Conservation (phyloP, 2,329 filamentous ascomycete species). For the Paecilomyces niveus region DNA sequence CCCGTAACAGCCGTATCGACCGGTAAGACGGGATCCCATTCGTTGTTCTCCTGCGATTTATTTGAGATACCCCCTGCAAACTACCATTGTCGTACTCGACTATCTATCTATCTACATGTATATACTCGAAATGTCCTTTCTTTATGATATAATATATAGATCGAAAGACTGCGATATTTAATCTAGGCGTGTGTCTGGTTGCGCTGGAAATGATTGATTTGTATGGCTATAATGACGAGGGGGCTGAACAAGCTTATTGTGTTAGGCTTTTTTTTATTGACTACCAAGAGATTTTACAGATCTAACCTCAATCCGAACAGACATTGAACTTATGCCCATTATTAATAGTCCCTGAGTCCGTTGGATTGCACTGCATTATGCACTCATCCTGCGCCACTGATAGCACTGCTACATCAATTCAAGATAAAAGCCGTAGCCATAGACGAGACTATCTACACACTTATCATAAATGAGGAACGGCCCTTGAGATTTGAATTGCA, state of each 20-base stretch:
- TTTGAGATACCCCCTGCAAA: constrained; percentile 33
- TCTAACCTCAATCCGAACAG: no score
- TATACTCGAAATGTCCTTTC: constrained; percentile 17
- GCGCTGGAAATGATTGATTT: not conserved
- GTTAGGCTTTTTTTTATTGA: no score
- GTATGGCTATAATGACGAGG: not conserved
- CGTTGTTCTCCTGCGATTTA: not conserved
- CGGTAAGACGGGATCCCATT: not conserved
- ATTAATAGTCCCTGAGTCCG: not conserved
- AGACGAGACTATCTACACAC: not conserved
- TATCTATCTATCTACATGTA: constrained; percentile 20
- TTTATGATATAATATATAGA: constrained; percentile 14
- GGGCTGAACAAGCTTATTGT: no score
- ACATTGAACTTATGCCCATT: not conserved
- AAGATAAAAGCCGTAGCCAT: not conserved
- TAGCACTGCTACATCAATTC: no score
- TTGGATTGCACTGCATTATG: not conserved
- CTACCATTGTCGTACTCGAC: constrained; percentile 23
- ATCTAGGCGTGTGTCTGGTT: not conserved
- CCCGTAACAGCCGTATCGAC: not conserved
- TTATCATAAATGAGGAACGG: not conserved
- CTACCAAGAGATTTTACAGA: no score
- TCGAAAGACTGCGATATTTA: constrained; percentile 4
- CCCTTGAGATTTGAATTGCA: no score
- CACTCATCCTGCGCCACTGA: not conserved